Base-by-base conservation (phyloP, 169 alveolate species). In the Ichthyophthirius multifiliis region DNA sequence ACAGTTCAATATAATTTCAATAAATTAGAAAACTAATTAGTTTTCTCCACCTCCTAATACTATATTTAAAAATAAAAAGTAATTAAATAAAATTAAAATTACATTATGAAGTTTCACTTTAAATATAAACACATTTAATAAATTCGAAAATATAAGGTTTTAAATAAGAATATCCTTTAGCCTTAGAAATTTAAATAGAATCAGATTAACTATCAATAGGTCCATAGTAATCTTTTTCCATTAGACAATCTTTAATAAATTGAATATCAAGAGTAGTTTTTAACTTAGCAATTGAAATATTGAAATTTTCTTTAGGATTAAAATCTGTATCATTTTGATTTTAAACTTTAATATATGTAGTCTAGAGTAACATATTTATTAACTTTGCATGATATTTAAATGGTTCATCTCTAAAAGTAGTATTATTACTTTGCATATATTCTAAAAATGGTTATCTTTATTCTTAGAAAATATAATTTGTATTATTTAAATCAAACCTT, bases 241-340 rank as follows among this genome's bases (percentile, higher is more conserved):
- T 64, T 16, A 64, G 39, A 41, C 71, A 44, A 65, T 43, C 39
- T 64, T 75, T 65, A 31, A 78, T 43, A 65, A 43, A 65, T 43
- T 15, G 43, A 27, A 34, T 41, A 23, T 47, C 73, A 6, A 65
- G 46, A 44, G 44, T 78, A 32, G 35, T 32, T 32, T 78, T 78
- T 4, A 78, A 43, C 44, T 78, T 78, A 7, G 84, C 84, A 5
- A 78, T 75, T 30, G 67, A 63, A 3, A 78, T 78, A 10, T 74
- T 78, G 18, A 78, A 78, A 23, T 78, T 78, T 5, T 78, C 75
- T 34, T 78, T 78, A 20, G 44, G 43, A 16, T 64, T 55, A 13
- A 35, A 16, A 4, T 15, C 46, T 1, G 44, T 71, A n/a, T n/a
- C 7, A 16, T 71, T 71, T 3, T 34, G 37, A 71, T 67, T 67